Base-by-base conservation (phyloP, 768 basidiomycete species). In the Cystofilobasidium ferigula region DNA sequence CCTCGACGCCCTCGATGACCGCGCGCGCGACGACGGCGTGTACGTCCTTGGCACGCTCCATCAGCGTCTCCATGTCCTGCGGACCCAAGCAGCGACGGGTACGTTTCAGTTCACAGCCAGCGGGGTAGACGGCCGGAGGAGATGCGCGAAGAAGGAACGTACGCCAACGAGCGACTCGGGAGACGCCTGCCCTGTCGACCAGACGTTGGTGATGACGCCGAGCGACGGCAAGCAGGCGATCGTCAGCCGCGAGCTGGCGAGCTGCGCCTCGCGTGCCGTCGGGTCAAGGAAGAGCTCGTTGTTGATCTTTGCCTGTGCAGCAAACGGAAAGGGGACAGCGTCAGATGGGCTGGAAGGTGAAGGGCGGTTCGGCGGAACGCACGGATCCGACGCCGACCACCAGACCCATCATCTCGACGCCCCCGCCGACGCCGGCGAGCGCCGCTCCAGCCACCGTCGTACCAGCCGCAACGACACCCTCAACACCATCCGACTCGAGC, bases 401-500 rank as follows among this genome's bases (percentile, higher is more conserved):
- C 18, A 99, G 79, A 3, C 91, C 95, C 45, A 85, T 75, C 82
- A 98, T 84, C 70, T 94, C 89, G 56, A 98, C 85, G 0, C n/a
- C 61, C 4, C 65, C 65, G 2, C 93, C 91, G 18, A 94, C 93
- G 73, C 94, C 85, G 12, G 90, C 91, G 4, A 98, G 80, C 10
- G 95, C 93, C 1, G 89, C 84, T 71, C 87, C 89, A 1, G 90
- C 88, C 22, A 93, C 94, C 8, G 90, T 82, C 13, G 87, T 80
- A 7, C 88, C 92, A 1, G 90, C 83, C 7, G 89, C 83, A n/a
- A 94, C 81, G 69, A 89, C 88, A 32, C 86, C 84, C 73, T 92
- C 87, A n/a, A 88, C 80, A 22, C 89, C 88, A 74, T 95, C 92
- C n/a, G 86, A 84, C 76, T 97, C 92, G 53, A 97, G 84, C 47